Evolutionary conservation across 805 yeast genomes (phyloP), one percentile per base, ranked within the genome.

Genomic region (Yamadazyma nakazawae): DNA sequence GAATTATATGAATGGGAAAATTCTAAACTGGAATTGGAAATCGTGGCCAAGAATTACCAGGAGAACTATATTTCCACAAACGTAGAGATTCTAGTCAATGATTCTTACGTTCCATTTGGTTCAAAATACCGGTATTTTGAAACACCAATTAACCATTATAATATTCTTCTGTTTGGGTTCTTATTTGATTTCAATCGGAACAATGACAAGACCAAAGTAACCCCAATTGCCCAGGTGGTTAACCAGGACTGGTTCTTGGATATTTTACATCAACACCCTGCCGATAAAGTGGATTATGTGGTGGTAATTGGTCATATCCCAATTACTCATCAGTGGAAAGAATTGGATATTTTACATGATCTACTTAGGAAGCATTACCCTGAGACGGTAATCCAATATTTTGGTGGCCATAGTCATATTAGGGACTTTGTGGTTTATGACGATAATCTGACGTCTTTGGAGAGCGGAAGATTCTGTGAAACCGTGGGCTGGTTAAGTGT

Each of bases 331-430:
- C 63, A 64, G 30, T 82, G 84, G 83, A 54, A 59, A 2, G 90
- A 85, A 58, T 59, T 80, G 51, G 64, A 65, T 48, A 48, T 64
- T 2, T 61, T 84, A 35, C 82, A 82, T 53, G 37, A 58, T 0
- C 63, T 62, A 5, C 63, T 92, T 24, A 76, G 97, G 49, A 49
- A 60, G 21, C 67, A 64, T 24, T 85, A 79, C 56, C 92, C 95
- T 5, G 61, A 73, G 26, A 74, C 76, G 0, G 70, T 81, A 0
- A 85, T 92, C 44, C 96, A 89, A 61, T 88, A 85, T 56, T 84
- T 92, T 64, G 98, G 97, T 1, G 98, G 97, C 1, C 98, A 92
- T 65, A 82, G 95, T 25, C 98, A 92, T 61, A 81, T 92, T 13
- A 73, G 98, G 51, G 98, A 92, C 63, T 92, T 85, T 63, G 76